Evolutionary conservation across 2,329 filamentous ascomycete species (phyloP).

Genomic region (Diaporthe longicolla): DNA sequence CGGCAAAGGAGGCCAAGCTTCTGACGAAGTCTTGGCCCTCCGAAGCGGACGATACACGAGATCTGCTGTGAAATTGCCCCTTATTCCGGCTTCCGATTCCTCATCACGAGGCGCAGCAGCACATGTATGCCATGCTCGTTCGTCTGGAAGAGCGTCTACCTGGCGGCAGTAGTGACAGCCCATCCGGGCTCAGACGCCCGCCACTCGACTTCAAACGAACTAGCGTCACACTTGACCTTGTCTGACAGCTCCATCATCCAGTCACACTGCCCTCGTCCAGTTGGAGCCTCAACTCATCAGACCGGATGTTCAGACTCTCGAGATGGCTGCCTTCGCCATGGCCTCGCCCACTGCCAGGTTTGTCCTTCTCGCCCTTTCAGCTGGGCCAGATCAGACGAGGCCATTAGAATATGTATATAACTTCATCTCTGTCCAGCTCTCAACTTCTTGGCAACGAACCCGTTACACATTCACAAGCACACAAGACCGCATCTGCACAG

Average conservation of each 20-base stretch:
- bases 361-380: not conserved
- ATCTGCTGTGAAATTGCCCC: not conserved
- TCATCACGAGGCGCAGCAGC: conserved; percentile 19
- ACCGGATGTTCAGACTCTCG: conserved; percentile 33
- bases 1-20: not conserved
- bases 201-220: conserved; percentile 32
- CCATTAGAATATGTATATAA: conserved; percentile 7
- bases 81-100: conserved; percentile 1
- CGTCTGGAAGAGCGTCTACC: conserved; percentile 4
- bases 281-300: conserved; percentile 26
- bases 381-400: not conserved
- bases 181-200: conserved; percentile 6
- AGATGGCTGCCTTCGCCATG: conserved; percentile 25
- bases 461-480: conserved; percentile 2
- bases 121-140: too few relatives aligned
- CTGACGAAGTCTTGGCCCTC: conserved; percentile 20
- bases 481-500: conserved; percentile 8
- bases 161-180: not conserved
- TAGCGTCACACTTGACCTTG: conserved; percentile 35
- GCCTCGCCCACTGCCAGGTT: conserved; percentile 8
- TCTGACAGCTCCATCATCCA: conserved; percentile 28
- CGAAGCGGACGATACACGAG: conserved; percentile 27
- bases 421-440: not conserved
- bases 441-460: not conserved
- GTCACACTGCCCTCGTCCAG: conserved; percentile 21